Conservation (phyloP, 2,329 filamentous ascomycete genomes). For the Podosphaera leucotricha region DNA sequence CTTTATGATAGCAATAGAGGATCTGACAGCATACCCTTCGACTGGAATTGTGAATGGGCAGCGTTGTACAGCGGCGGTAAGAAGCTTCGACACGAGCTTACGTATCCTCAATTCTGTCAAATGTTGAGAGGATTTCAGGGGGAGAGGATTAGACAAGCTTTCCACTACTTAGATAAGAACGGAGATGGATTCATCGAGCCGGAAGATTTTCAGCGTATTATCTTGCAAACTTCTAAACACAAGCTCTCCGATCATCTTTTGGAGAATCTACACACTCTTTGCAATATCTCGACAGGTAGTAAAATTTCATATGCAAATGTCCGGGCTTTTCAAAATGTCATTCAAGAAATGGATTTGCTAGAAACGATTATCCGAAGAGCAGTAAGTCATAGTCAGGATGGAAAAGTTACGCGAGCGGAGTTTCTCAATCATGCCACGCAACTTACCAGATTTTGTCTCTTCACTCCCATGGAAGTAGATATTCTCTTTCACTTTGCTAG, state of each 20-base stretch:
- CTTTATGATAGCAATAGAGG: conserved; percentile 78
- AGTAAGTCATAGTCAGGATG: conserved; percentile 58
- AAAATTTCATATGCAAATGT: conserved; percentile 98
- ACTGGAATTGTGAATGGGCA: conserved; percentile 95
- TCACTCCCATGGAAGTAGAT: conserved; percentile 96
- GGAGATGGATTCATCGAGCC: conserved; percentile 88
- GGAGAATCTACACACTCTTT: conserved; percentile 72
- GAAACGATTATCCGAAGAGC: conserved; percentile 83
- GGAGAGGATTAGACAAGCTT: conserved; percentile 86
- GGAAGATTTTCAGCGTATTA: conserved; percentile 90
- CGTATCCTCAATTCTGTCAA: conserved; percentile 91
- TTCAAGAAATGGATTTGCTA: conserved; percentile 91
- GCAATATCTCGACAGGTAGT: conserved; percentile 76
- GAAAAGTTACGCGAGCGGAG: conserved; percentile 81
- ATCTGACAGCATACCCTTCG: conserved; percentile 66
- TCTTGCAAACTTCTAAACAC: conserved; percentile 74
- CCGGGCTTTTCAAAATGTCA: conserved; percentile 91
- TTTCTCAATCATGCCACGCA: conserved; percentile 86
- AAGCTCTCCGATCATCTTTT: conserved; percentile 94
- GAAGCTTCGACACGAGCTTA: conserved; percentile 72
- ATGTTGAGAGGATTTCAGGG: conserved; percentile 93
- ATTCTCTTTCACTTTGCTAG: conserved; percentile 97
- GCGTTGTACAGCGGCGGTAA: conserved; percentile 78
- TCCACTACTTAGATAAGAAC: conserved; percentile 75
- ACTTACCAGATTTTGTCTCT: conserved; percentile 80